Evolutionary conservation across 2,329 filamentous ascomycete genomes (phyloP).

Genomic region (Coleophoma cylindrospora): DNA sequence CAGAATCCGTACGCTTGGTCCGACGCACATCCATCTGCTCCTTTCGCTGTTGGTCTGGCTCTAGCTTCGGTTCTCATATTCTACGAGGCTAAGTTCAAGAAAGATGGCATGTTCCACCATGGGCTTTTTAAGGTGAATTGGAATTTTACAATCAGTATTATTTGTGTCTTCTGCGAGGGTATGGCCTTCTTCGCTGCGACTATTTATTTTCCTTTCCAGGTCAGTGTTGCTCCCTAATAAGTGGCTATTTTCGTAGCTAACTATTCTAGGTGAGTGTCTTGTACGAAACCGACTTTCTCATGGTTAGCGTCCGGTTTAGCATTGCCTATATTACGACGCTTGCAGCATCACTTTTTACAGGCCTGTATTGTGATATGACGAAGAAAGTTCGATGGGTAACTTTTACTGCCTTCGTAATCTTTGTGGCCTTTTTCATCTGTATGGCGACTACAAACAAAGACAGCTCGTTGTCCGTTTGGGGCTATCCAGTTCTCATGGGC

Average conservation of each 20-base stretch:
- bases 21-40: conserved; percentile 28
- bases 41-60: conserved; percentile 30
- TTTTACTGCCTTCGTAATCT: conserved; percentile 16
- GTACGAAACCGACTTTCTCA: too few relatives aligned
- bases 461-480: conserved; percentile 26
- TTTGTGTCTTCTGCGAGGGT: conserved; percentile 33
- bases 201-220: conserved; percentile 36
- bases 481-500: conserved; percentile 31
- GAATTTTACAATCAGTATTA: conserved; percentile 30
- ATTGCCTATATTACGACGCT: too few relatives aligned
- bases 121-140: conserved; percentile 28
- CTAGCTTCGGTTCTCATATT: conserved; percentile 18
- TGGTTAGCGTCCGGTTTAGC: too few relatives aligned
- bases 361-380: too few relatives aligned
- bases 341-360: too few relatives aligned
- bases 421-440: conserved; percentile 28
- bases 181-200: conserved; percentile 35
- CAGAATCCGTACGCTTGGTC: conserved; percentile 34
- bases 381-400: too few relatives aligned
- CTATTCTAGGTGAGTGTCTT: too few relatives aligned
- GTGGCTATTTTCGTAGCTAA: conserved; percentile 17
- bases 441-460: conserved; percentile 29
- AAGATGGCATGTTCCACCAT: conserved; percentile 36
- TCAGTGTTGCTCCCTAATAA: conserved; percentile 6
- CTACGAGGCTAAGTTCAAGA: conserved; percentile 30